Evolutionary conservation across 208 protist genomes (phyloP).

Genomic region (Porcisia hertigi): DNA sequence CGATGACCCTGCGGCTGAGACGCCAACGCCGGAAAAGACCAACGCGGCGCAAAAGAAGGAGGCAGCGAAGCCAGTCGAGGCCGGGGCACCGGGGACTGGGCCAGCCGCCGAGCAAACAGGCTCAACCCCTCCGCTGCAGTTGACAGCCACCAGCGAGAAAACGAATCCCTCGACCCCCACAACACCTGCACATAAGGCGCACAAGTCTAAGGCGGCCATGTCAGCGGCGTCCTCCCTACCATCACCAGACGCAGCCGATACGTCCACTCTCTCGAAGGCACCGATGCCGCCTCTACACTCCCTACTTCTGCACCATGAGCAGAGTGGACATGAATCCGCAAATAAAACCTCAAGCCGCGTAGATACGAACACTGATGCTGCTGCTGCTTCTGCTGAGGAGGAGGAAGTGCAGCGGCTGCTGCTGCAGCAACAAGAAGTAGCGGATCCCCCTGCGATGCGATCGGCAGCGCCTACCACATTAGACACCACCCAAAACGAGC

Average conservation of each 20-base stretch:
- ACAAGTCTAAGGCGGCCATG: not conserved
- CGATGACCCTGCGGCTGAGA: not conserved
- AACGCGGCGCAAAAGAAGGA: not conserved
- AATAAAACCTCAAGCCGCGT: not conserved
- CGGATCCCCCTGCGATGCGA: not conserved
- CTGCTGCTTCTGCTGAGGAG: not conserved
- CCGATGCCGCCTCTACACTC: not conserved
- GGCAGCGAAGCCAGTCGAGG: not conserved
- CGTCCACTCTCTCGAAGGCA: not conserved
- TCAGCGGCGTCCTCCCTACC: not conserved
- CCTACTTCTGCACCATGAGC: not conserved
- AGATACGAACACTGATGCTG: not conserved
- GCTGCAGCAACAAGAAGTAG: not conserved
- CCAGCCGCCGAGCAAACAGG: not conserved
- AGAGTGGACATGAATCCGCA: not conserved
- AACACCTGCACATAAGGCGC: not conserved
- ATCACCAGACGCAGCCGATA: slow-evolving; percentile 2
- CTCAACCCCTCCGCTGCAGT: not conserved
- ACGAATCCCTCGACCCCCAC: not conserved
- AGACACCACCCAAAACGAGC: slow-evolving; percentile 6
- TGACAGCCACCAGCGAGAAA: not conserved
- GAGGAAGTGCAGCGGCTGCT: not conserved
- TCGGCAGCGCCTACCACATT: not conserved
- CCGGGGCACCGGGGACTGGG: not conserved
- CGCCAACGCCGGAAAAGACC: not conserved